phyloP scores from a whole-genome alignment of 2,329 filamentous ascomycete genomes.

The Ophiocordyceps camponoti-rufipedis region DNA sequence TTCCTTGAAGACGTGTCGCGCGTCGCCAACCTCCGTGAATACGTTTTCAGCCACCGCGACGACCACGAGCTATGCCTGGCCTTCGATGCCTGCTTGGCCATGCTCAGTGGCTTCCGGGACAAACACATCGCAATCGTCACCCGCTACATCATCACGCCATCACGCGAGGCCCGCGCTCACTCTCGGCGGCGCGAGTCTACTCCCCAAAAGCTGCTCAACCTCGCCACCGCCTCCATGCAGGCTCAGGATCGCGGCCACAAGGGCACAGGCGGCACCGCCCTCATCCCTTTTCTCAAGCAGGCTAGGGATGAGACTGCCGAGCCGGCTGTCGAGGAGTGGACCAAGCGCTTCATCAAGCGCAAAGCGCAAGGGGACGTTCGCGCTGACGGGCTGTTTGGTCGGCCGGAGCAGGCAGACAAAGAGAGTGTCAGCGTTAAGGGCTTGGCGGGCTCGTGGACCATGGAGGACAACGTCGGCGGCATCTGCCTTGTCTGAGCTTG shows the following conservation, averaged over 20 bases:
- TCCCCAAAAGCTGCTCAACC: constrained; percentile 31
- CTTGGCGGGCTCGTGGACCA: constrained; percentile 72
- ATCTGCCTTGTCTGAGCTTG: constrained; percentile 31
- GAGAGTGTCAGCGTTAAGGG: constrained; percentile 38
- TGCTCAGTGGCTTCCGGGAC: constrained; percentile 55
- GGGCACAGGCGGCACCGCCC: constrained; percentile 80
- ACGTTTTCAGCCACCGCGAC: constrained; percentile 43
- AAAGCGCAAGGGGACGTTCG: constrained; percentile 29
- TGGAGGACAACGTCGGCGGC: constrained; percentile 60
- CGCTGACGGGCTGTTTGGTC: constrained; percentile 39
- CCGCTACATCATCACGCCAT: constrained; percentile 85
- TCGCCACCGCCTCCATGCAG: constrained; percentile 39
- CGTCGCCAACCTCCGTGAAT: constrained; percentile 76
- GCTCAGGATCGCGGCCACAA: constrained; percentile 44
- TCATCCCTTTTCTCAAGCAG: constrained; percentile 94
- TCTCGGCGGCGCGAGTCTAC: constrained; percentile 38
- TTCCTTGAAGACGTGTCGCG: constrained; percentile 67
- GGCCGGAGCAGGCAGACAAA: constrained; percentile 23
- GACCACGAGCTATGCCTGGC: constrained; percentile 56
- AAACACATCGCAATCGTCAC: constrained; percentile 95
- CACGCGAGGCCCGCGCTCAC: constrained; percentile 51
- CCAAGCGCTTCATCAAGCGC: constrained; percentile 36
- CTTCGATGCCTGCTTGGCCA: constrained; percentile 75
- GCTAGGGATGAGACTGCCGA: constrained; percentile 91
- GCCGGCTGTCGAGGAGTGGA: constrained; percentile 57